phyloP scores from a whole-genome alignment of 2,329 filamentous ascomycete genomes.

The Coccinonectria pachysandricola region DNA sequence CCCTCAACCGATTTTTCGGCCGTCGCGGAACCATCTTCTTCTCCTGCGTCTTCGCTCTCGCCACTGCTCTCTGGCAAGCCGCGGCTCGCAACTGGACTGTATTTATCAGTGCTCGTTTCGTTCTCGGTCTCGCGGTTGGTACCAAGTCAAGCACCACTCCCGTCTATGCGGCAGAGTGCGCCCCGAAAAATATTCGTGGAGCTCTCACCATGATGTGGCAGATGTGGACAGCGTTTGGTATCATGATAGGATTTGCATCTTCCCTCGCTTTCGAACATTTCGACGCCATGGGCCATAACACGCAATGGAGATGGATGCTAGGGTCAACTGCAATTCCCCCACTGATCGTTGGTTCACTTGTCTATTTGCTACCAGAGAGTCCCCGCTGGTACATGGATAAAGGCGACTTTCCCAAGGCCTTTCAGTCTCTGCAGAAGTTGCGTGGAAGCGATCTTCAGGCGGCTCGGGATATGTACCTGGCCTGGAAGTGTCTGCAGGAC shows the following conservation, averaged over 20 bases:
- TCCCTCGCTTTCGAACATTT: conserved; percentile 42
- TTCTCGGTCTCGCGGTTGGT: conserved; percentile 59
- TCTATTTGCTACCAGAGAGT: conserved; percentile 53
- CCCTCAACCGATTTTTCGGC: conserved; percentile 48
- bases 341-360: conserved; percentile 44
- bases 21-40: conserved; percentile 55
- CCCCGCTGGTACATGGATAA: conserved; percentile 38
- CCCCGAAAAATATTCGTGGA: conserved; percentile 56
- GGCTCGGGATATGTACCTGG: conserved; percentile 39
- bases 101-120: conserved; percentile 54
- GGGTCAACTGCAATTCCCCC: conserved; percentile 45
- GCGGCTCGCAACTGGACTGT: conserved; percentile 38
- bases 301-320: conserved; percentile 49
- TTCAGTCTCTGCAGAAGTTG: conserved; percentile 32
- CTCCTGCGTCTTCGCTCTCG: conserved; percentile 42
- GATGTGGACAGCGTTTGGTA: conserved; percentile 28
- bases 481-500: conserved; percentile 26
- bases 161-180: conserved; percentile 63
- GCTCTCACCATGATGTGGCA: conserved; percentile 72
- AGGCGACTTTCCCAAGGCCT: conserved; percentile 33
- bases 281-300: conserved; percentile 30
- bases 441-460: conserved; percentile 37
- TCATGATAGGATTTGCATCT: conserved; percentile 36
- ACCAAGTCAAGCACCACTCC: conserved; percentile 55
- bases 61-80: conserved; percentile 35